These are phyloP conservation scores for Tremellales sp. DNA, from an alignment of 1,284 basidiomycete species.

Conservation along the genomic window DNA sequence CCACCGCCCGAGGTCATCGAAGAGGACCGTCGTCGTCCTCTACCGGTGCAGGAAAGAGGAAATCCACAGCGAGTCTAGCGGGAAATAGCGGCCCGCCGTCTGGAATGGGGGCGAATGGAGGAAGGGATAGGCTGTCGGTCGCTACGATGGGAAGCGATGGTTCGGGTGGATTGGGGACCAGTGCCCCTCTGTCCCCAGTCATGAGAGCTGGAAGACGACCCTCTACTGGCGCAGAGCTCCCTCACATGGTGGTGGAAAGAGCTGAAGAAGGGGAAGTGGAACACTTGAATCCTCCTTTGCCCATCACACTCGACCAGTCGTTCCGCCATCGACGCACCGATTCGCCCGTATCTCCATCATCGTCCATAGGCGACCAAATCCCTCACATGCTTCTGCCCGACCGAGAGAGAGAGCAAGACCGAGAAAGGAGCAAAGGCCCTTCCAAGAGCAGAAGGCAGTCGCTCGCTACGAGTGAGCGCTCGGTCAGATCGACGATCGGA, in stretches of 20 bases:
- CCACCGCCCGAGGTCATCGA: constrained; percentile 36
- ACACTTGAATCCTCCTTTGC: not conserved
- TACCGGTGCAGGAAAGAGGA: constrained; percentile 8
- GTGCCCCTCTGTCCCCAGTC: constrained; percentile 13
- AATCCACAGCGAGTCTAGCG: constrained; percentile 2
- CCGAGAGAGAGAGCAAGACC: not conserved
- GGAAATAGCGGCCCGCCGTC: too few relatives aligned
- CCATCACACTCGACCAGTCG: not conserved
- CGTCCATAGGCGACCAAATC: not conserved
- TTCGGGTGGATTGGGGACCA: constrained; percentile 11
- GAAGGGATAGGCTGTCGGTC: constrained; percentile 21
- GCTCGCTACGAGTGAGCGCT: constrained; percentile 35
- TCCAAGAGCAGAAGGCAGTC: constrained; percentile 32
- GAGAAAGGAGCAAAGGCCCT: constrained; percentile 6
- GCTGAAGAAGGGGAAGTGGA: constrained; percentile 5
- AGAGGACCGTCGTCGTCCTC: constrained; percentile 34
- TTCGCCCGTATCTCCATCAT: not conserved
- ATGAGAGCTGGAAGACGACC: constrained; percentile 17
- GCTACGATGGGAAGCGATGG: constrained; percentile 12
- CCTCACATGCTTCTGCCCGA: not conserved
- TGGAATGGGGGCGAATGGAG: not conserved
- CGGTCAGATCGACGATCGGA: constrained; percentile 18
- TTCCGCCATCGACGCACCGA: constrained; percentile 2
- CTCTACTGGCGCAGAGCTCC: constrained; percentile 27
- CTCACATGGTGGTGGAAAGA: constrained; percentile 27